These are phyloP conservation scores for Trichothecium sympodiale DNA, from an alignment of 2,329 filamentous ascomycete genomes.

Conservation along the genomic window DNA sequence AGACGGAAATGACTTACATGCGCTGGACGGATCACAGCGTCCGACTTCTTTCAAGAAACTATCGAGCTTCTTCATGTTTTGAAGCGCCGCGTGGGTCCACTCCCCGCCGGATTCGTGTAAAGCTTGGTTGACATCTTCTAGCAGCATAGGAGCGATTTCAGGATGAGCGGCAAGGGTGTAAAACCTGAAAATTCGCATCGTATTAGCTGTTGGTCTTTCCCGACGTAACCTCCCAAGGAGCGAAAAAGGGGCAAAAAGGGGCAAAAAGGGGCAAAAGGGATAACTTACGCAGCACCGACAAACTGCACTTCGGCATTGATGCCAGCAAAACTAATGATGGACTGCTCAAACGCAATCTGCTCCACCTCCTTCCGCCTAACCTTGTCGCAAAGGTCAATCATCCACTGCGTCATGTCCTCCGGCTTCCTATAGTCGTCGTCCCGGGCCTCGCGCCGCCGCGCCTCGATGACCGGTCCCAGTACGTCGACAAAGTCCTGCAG, in stretches of 20 bases:
- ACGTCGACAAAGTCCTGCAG: too few relatives aligned
- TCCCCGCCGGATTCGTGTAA: conserved; percentile 21
- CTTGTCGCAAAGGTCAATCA: conserved; percentile 25
- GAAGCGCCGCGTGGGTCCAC: conserved; percentile 21
- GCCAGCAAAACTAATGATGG: conserved; percentile 33
- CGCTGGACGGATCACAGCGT: conserved; percentile 12
- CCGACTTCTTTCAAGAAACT: conserved; percentile 24
- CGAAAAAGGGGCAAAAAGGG: background rate
- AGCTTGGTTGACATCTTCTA: conserved; percentile 34
- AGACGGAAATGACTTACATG: conserved; percentile 19
- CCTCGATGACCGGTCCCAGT: conserved; percentile 17
- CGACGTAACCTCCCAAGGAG: too few relatives aligned
- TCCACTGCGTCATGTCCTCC: background rate
- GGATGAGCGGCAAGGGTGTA: conserved; percentile 39
- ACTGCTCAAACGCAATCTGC: conserved; percentile 27
- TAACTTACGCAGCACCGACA: conserved; percentile 28
- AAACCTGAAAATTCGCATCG: conserved; percentile 21
- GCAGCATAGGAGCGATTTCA: conserved; percentile 36
- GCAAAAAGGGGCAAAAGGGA: too few relatives aligned
- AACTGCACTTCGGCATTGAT: conserved; percentile 39
- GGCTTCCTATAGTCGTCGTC: conserved; percentile 16
- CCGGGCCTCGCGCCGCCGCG: conserved; percentile 12
- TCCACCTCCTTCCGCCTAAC: conserved; percentile 17
- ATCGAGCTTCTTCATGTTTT: conserved; percentile 26
- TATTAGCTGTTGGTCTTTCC: background rate